Evolutionary conservation across 2,329 filamentous ascomycete genomes (phyloP).

Genomic region (Ascochyta viciae-villosae): DNA sequence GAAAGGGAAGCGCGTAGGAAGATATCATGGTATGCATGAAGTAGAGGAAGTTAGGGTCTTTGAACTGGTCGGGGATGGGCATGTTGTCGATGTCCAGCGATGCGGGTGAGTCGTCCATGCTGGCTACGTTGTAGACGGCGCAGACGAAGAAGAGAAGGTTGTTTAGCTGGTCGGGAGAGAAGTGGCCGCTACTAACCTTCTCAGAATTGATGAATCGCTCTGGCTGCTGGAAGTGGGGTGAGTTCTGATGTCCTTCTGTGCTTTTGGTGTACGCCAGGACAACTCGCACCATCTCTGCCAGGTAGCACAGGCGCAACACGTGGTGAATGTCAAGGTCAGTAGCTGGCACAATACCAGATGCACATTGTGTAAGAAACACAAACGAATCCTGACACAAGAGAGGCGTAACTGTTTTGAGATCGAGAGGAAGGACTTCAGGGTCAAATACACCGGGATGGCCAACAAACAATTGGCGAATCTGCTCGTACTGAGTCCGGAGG

Average conservation of each 20-base stretch:
- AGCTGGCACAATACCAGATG: slow-evolving; percentile 72
- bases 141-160: slow-evolving; percentile 43
- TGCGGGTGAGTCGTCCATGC: slow-evolving; percentile 31
- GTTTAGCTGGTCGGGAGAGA: slow-evolving; percentile 38
- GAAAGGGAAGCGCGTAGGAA: slow-evolving; percentile 87
- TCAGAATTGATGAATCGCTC: slow-evolving; percentile 37
- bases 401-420: slow-evolving; percentile 56
- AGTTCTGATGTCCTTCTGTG: slow-evolving; percentile 14
- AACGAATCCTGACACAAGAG: slow-evolving; percentile 76
- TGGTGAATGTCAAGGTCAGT: slow-evolving; percentile 78
- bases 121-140: slow-evolving; percentile 39
- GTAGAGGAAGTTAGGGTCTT: slow-evolving; percentile 42
- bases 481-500: slow-evolving; percentile 70
- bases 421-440: slow-evolving; percentile 47
- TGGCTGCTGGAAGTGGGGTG: slow-evolving; percentile 19
- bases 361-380: slow-evolving; percentile 80
- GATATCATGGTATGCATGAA: slow-evolving; percentile 60
- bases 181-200: slow-evolving; percentile 31
- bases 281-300: slow-evolving; percentile 89
- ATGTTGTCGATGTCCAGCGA: slow-evolving; percentile 36
- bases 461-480: slow-evolving; percentile 78
- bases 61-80: slow-evolving; percentile 31
- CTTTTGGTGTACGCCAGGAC: slow-evolving; percentile 61
- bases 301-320: slow-evolving; percentile 83
- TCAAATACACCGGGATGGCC: slow-evolving; percentile 55